Evolutionary conservation across 169 alveolate species (phyloP).

Genomic region (Besnoitia besnoiti): DNA sequence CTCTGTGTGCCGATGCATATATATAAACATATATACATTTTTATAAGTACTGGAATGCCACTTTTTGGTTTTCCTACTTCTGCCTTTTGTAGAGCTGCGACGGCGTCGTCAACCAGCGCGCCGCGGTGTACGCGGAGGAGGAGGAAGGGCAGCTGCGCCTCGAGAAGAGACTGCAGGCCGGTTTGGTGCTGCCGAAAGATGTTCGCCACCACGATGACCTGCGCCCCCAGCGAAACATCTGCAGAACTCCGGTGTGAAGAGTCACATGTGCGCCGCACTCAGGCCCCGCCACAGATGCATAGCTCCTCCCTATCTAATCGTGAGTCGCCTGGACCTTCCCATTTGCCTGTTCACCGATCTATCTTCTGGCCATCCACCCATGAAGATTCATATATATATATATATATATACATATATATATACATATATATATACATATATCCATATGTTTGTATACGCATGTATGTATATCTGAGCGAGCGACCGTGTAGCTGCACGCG

Average conservation of each 20-base stretch:
- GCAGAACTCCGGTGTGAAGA: too few species aligned
- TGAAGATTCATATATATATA: too few species aligned
- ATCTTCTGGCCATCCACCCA: too few species aligned
- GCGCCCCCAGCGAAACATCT: too few species aligned
- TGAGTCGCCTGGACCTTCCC: too few species aligned
- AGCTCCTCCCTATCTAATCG: too few species aligned
- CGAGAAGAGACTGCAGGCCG: constrained; percentile 32
- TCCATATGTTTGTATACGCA: neutral
- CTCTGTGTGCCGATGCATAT: too few species aligned
- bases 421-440: neutral
- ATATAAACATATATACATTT: too few species aligned
- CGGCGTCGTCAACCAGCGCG: constrained; percentile 1
- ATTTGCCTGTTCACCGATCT: too few species aligned
- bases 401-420: neutral
- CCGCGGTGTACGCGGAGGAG: constrained; percentile 42
- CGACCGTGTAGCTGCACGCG: too few species aligned
- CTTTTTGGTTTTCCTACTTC: neutral
- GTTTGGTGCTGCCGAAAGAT: constrained; percentile 26
- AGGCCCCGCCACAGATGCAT: too few species aligned
- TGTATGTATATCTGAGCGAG: neutral
- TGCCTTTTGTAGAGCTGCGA: neutral
- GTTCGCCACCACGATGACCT: constrained; percentile 42
- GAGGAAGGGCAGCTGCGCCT: constrained; percentile 38
- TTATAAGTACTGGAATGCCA: neutral
- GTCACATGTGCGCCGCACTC: too few species aligned